Conservation (phyloP, 2,329 filamentous ascomycete genomes). For the Penicillium glabrum region DNA sequence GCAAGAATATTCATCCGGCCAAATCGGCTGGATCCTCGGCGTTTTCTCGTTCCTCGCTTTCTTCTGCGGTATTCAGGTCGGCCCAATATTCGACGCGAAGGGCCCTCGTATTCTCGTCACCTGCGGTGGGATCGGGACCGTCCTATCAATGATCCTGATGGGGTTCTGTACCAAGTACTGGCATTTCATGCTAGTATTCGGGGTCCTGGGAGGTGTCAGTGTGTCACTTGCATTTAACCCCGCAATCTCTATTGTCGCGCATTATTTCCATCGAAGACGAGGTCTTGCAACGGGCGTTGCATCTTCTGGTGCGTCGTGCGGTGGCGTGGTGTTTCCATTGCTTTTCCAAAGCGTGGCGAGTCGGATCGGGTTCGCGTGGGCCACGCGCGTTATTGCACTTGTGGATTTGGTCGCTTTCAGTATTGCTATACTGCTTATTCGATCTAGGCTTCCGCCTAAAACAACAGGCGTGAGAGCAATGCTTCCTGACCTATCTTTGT, state of each 20-base stretch:
- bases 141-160: background rate
- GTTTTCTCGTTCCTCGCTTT: conserved; percentile 30
- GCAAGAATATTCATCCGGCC: background rate
- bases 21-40: conserved; percentile 32
- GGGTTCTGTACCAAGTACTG: conserved; percentile 32
- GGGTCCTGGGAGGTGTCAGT: conserved; percentile 40
- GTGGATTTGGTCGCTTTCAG: too few relatives aligned
- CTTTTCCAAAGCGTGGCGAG: too few relatives aligned
- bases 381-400: too few relatives aligned
- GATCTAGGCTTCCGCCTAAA: too few relatives aligned
- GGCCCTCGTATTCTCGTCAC: conserved; percentile 17
- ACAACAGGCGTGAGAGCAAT: too few relatives aligned
- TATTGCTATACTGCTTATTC: too few relatives aligned
- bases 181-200: conserved; percentile 44
- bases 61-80: conserved; percentile 18
- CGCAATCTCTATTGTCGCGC: conserved; percentile 20
- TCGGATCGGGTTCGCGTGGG: too few relatives aligned
- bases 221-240: conserved; percentile 36
- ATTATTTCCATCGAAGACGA: conserved; percentile 34
- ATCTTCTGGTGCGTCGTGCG: conserved; percentile 30
- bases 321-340: conserved; percentile 24
- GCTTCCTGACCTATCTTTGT: too few relatives aligned
- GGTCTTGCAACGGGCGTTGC: conserved; percentile 36
- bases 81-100: conserved; percentile 32
- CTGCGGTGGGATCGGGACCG: conserved; percentile 16